Percentiles rank a stretch among this genome's conserved stretches.
phyloP scores from a whole-genome alignment of 257 asterid genomes.

The Fraxinus excelsior region DNA sequence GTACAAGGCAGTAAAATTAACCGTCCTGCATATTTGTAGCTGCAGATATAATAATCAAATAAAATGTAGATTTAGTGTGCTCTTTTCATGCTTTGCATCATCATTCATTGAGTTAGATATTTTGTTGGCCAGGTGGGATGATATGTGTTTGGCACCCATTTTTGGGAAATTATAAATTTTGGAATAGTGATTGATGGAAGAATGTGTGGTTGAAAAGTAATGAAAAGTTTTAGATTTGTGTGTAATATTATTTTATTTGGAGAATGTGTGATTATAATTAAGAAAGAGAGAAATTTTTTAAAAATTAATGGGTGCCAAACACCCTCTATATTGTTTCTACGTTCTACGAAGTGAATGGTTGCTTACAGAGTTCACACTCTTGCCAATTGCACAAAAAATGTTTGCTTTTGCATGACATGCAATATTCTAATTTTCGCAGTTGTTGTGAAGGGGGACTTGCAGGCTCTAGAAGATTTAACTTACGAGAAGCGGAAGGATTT shows the following conservation, averaged over 20 bases:
- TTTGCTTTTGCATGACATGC: not conserved
- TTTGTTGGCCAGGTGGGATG: not conserved
- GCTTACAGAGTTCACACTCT: not conserved
- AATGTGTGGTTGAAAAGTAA: too few relatives aligned
- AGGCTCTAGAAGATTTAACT: slow-evolving; percentile 88
- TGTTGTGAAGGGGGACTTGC: slow-evolving; percentile 86
- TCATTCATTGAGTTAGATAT: not conserved
- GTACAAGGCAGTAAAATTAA: not conserved
- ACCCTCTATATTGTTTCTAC: not conserved
- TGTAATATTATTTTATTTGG: too few relatives aligned
- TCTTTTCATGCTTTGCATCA: not conserved
- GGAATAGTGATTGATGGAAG: too few relatives aligned
- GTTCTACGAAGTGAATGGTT: not conserved
- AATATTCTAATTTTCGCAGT: not conserved
- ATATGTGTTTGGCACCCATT: not conserved
- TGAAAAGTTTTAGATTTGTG: too few relatives aligned
- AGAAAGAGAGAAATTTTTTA: too few relatives aligned
- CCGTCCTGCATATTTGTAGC: not conserved
- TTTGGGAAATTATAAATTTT: too few relatives aligned
- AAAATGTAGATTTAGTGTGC: not conserved
- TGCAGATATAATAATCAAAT: not conserved
- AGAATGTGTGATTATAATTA: too few relatives aligned
- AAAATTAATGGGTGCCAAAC: too few relatives aligned
- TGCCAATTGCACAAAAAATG: not conserved
- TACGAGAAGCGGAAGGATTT: slow-evolving; percentile 83